These are phyloP conservation scores for Auriscalpium vulgare DNA, from an alignment of 768 basidiomycete species.

Conservation along the genomic window DNA sequence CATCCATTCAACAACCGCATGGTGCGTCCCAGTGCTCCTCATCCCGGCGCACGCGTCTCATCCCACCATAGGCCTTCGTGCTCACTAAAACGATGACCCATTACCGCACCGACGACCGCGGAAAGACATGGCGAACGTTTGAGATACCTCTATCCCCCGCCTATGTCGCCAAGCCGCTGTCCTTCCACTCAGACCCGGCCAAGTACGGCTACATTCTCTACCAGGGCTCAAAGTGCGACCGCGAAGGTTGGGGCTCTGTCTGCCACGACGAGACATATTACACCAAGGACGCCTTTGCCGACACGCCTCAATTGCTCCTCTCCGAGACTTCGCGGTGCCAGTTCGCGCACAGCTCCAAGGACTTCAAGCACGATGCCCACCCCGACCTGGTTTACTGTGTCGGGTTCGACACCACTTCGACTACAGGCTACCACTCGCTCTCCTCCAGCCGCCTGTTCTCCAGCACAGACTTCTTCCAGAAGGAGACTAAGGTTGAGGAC, in stretches of 20 bases:
- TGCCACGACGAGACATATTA: constrained; percentile 89
- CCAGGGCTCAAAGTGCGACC: constrained; percentile 63
- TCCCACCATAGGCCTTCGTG: constrained; percentile 65
- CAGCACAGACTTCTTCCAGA: constrained; percentile 76
- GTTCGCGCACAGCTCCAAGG: constrained; percentile 81
- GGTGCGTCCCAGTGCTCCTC: not conserved
- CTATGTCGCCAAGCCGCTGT: constrained; percentile 53
- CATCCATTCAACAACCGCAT: constrained; percentile 75
- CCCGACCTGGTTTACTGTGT: constrained; percentile 82
- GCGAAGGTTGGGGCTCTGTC: constrained; percentile 36
- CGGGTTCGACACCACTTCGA: constrained; percentile 61
- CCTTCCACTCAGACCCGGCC: constrained; percentile 75
- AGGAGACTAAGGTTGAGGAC: constrained; percentile 62
- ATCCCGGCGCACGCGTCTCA: not conserved
- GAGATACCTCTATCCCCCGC: constrained; percentile 55
- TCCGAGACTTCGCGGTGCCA: constrained; percentile 70
- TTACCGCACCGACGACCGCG: constrained; percentile 84
- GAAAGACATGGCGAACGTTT: constrained; percentile 82
- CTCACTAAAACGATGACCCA: constrained; percentile 69
- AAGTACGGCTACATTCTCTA: constrained; percentile 74
- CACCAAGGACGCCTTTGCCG: constrained; percentile 76
- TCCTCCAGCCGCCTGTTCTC: constrained; percentile 70
- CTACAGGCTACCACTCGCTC: constrained; percentile 35
- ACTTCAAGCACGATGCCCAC: constrained; percentile 74
- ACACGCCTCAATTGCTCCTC: constrained; percentile 50